Conservation (phyloP, 139 green algal genomes). For the Chlorella sp. region DNA sequence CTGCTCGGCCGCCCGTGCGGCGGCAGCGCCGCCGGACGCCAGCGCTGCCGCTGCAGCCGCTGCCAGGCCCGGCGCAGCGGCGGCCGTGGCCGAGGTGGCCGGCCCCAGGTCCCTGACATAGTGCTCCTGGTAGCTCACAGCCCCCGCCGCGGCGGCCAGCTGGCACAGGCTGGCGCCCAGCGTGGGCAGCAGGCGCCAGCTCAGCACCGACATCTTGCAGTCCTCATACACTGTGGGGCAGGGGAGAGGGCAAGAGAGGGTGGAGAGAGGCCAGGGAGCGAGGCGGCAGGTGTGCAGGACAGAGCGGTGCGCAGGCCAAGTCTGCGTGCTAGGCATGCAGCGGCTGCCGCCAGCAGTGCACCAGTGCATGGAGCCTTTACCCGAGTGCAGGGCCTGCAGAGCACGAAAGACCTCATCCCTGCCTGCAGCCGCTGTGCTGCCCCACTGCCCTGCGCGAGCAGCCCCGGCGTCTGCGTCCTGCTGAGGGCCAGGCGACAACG, state of each 20-base stretch:
- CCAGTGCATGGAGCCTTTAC: not conserved
- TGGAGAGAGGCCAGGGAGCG: too few species aligned
- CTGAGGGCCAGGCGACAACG: not conserved
- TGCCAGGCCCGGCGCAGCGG: not conserved
- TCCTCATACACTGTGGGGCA: slow-evolving; percentile 68
- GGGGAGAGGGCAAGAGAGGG: too few species aligned
- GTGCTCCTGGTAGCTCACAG: slow-evolving; percentile 51
- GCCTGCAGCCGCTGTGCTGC: slow-evolving; percentile 1
- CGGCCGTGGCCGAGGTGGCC: not conserved
- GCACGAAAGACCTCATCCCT: slow-evolving; percentile 34
- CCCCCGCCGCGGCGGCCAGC: slow-evolving; percentile 34
- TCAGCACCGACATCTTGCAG: slow-evolving; percentile 63
- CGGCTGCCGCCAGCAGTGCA: too few species aligned
- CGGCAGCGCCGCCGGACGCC: not conserved
- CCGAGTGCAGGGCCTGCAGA: slow-evolving; percentile 67
- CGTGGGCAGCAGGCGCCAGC: slow-evolving; percentile 53
- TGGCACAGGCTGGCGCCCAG: slow-evolving; percentile 41
- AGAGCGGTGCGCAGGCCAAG: too few species aligned
- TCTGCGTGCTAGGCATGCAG: too few species aligned
- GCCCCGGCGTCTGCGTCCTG: not conserved
- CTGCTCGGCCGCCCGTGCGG: not conserved
- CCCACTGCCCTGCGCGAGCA: not conserved
- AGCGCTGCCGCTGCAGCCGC: not conserved
- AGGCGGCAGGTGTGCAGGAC: not conserved
- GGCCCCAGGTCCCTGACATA: slow-evolving; percentile 65